Conservation (phyloP, 805 yeast species). For the Starmerella stigmatis region DNA sequence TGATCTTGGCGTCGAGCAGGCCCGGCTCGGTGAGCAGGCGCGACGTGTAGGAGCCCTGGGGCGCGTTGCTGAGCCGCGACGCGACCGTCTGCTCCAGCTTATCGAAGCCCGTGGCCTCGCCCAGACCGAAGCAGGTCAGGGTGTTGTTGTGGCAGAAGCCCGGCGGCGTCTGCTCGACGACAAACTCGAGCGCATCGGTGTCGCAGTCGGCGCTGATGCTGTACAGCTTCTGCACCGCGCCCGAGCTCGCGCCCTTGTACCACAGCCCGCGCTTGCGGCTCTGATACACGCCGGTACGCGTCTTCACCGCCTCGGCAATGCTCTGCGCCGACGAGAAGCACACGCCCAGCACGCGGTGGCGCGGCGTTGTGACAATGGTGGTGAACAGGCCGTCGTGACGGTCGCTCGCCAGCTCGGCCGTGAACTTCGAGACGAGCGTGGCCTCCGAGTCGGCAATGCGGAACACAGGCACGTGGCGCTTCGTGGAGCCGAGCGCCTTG, state of each 20-base stretch:
- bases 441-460: constrained; percentile 12
- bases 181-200: constrained; percentile 77
- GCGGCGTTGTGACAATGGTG: constrained; percentile 63
- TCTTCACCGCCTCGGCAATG: constrained; percentile 67
- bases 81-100: constrained; percentile 57
- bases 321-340: constrained; percentile 84
- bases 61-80: constrained; percentile 58
- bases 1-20: constrained; percentile 69
- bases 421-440: constrained; percentile 12
- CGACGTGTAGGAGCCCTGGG: constrained; percentile 89
- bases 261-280: constrained; percentile 84
- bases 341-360: constrained; percentile 70
- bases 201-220: constrained; percentile 77
- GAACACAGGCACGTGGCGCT: constrained; percentile 22
- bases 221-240: constrained; percentile 75
- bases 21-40: constrained; percentile 71
- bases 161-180: constrained; percentile 72
- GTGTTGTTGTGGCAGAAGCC: constrained; percentile 90
- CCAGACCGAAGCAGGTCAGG: constrained; percentile 59
- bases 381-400: constrained; percentile 78
- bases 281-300: constrained; percentile 83
- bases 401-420: constrained; percentile 35
- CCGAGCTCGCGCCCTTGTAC: constrained; percentile 95
- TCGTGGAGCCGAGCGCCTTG: constrained; percentile 16
- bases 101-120: constrained; percentile 53